Base-by-base conservation (phyloP, 2,329 filamentous ascomycete genomes). In the Diaporthe citri region DNA sequence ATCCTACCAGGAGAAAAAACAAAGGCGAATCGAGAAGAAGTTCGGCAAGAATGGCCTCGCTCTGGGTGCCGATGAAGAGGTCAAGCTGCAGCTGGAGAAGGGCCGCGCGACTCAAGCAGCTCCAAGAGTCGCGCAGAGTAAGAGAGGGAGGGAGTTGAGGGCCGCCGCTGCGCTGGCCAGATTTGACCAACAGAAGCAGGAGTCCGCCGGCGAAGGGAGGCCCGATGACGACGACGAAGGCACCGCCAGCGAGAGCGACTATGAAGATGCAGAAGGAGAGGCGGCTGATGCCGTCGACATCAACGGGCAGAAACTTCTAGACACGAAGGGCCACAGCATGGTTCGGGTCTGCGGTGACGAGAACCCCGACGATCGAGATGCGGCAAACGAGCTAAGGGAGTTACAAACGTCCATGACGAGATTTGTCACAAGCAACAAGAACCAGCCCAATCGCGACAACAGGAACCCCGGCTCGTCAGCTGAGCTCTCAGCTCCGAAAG, bases 281-380 rank as follows among this genome's bases (percentile, higher is more conserved):
- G 83, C 83, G 2, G 86, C 88, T 46, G 90, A 91, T 72, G 91
- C 90, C 0, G 78, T 92, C 15, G 93, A 95, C 82, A 85, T 92
- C 22, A 87, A 95, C 78, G 93, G 93, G 1, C 89, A 86, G 71
- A 88, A 86, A 75, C 85, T 96, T 60, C 83, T 93, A 31, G 94
- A 96, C 80, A 85, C 86, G 12, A 89, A 93, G 71, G 94, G 93
- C 0, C 87, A 89, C 28, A 88, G 89, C 17, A 88, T 97, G 87
- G 85, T 96, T 76, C 93, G 90, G 78, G 91, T 97, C 1, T 97
- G 95, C 80, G 93, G 92, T 76, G 93, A 93, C 59, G 93, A 95
- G 87, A 80, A 88, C 51, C 79, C 79, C 3, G 87, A 89, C 51
- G 91, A 93, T 72, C 84, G 87, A 25, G 86, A 91, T 79, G 88